Evolutionary conservation across 345 rosid genomes (phyloP), one percentile per base, ranked within the genome.

Genomic region (Brassica incana): DNA sequence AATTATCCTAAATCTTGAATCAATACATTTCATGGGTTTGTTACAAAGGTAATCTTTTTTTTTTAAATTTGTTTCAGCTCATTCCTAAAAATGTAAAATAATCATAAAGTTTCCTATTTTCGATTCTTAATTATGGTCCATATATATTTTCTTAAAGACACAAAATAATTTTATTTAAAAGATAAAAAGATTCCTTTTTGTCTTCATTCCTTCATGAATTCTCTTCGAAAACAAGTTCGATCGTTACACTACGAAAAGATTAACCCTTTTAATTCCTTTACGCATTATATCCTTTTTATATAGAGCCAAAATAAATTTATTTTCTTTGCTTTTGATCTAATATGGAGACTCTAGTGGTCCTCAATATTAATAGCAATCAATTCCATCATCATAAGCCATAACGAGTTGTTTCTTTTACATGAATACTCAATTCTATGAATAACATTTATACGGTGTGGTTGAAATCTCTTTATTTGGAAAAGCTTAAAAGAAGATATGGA

Each of bases 401-500:
- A 81, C 71, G 54, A 74, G 5, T 77, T 73, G 71, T 77, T 67
- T 71, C 59, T 75, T 70, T 71, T 71, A 9, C 72, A 54, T 75
- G 15, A 29, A 80, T 71, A 43, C 69, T 15, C 64, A 23, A 56
- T 79, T 50, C 65, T 60, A 10, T 30, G 43, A 35, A 78, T 72
- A 20, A 30, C 60, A 58, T 72, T 58, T 67, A 67, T 73, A 62
- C 65, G 80, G 52, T 77, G 75, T 69, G 69, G 63, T 27, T 75
- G 43, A 8, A 16, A 36, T 6, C 3, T 2, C 9, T 18, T 48
- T 76, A 29, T 45, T 52, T 63, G 63, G 38, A 23, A 74, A 67
- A 94, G 99, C 90, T 95, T 72, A 97, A 91, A 65, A 89, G 93
- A 82, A 87, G 94, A 81, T 95, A 95, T 89, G 88, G 82, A 84